Evolutionary conservation across 495 filamentous ascomycete species (phyloP).

Genomic region (Penicillium turbatum): DNA sequence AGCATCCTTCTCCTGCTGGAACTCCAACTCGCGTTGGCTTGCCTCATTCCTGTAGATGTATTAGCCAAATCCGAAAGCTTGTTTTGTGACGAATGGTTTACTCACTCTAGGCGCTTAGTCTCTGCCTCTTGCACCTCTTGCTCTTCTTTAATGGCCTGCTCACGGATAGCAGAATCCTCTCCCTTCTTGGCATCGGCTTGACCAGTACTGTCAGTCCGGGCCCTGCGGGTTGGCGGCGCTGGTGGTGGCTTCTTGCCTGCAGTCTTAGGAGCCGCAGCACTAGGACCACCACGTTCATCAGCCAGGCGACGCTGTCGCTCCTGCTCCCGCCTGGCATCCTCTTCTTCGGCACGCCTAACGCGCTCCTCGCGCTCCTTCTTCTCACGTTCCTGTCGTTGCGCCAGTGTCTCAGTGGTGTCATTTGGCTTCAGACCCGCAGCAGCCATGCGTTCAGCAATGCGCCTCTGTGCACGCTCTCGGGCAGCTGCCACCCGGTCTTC

Average conservation of each 20-base stretch:
- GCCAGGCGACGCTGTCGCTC: constrained; percentile 81
- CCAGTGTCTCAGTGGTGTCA: constrained; percentile 66
- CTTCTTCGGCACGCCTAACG: constrained; percentile 83
- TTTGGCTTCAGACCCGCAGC: constrained; percentile 81
- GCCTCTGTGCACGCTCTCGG: constrained; percentile 92
- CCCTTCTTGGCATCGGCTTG: constrained; percentile 53
- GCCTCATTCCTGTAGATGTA: constrained; percentile 64
- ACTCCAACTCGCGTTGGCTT: constrained; percentile 68
- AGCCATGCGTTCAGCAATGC: constrained; percentile 96
- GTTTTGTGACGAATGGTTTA: constrained; percentile 18
- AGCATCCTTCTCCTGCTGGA: constrained; percentile 73
- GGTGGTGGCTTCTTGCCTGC: constrained; percentile 78
- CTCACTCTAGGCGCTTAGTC: constrained; percentile 79
- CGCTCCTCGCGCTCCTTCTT: constrained; percentile 81
- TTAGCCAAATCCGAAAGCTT: constrained; percentile 27
- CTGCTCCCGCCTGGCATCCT: constrained; percentile 84
- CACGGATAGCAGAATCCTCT: constrained; percentile 53
- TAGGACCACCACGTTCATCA: constrained; percentile 70
- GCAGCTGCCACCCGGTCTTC: constrained; percentile 95
- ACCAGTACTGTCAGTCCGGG: constrained; percentile 56
- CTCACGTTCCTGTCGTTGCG: constrained; percentile 85
- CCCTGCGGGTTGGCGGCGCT: constrained; percentile 74
- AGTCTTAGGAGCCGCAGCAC: constrained; percentile 49
- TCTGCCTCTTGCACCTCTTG: constrained; percentile 74
- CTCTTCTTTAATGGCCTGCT: constrained; percentile 59